These are phyloP conservation scores for Casaregolazyma suthepensis DNA, from an alignment of 1,139 yeast species.

Conservation along the genomic window DNA sequence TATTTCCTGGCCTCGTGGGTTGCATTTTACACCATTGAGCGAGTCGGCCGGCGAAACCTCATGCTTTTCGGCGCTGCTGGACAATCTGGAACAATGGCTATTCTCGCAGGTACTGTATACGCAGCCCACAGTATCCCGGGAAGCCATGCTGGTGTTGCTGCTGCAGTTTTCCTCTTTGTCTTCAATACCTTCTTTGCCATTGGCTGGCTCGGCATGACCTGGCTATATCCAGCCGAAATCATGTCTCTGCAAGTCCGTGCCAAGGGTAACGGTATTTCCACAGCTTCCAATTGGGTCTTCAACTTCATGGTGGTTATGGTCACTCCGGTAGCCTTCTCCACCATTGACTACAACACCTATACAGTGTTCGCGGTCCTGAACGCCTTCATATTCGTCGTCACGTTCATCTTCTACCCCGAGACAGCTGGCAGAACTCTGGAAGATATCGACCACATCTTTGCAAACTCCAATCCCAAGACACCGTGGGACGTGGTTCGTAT, in stretches of 20 bases:
- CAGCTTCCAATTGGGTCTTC: conserved; percentile 48
- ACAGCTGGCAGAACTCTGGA: conserved; percentile 37
- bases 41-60: conserved; percentile 52
- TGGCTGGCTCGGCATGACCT: conserved; percentile 10
- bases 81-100: conserved; percentile 11
- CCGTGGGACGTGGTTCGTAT: conserved; percentile 37
- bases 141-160: conserved; percentile 3
- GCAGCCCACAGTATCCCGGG: not conserved
- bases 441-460: conserved; percentile 40
- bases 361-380: conserved; percentile 40
- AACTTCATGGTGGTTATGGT: conserved; percentile 50
- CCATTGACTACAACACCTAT: conserved; percentile 43
- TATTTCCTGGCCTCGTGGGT: conserved; percentile 47
- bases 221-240: conserved; percentile 50
- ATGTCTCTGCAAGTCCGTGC: conserved; percentile 53
- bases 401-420: conserved; percentile 40
- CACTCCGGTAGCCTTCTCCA: conserved; percentile 46
- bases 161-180: conserved; percentile 1
- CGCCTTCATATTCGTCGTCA: conserved; percentile 27
- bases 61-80: conserved; percentile 33
- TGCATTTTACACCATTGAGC: conserved; percentile 40
- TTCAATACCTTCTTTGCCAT: conserved; percentile 7
- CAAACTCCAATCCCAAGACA: conserved; percentile 1
- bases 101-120: not conserved
- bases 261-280: conserved; percentile 45